Conservation (phyloP, 768 basidiomycete genomes). For the Mycena maculata region DNA sequence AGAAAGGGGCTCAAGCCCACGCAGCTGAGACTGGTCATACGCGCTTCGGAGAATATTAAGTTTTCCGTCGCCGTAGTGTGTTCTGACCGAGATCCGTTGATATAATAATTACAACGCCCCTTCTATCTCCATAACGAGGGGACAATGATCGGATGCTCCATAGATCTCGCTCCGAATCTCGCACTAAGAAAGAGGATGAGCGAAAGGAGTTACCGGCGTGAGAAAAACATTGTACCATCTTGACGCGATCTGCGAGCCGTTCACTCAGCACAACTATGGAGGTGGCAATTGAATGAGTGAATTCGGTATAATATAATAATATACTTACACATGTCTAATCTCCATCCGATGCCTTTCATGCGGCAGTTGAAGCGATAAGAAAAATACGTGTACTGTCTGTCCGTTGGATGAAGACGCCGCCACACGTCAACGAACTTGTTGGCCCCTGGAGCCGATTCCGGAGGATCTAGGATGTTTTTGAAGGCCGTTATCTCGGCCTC, state of each 20-base stretch:
- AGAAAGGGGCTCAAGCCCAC: conserved; percentile 92
- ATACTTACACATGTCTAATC: conserved; percentile 82
- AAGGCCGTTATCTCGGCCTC: conserved; percentile 84
- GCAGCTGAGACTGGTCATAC: conserved; percentile 89
- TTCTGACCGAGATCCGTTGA: not conserved
- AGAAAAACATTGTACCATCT: conserved; percentile 55
- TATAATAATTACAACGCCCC: conserved; percentile 45
- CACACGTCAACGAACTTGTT: conserved; percentile 82
- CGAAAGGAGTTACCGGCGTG: not conserved
- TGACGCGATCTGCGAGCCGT: conserved; percentile 69
- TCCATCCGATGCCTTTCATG: conserved; percentile 86
- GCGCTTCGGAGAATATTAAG: conserved; percentile 83
- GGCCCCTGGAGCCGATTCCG: conserved; percentile 49
- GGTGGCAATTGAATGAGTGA: not conserved
- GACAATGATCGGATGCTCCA: conserved; percentile 89
- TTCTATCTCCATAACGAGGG: conserved; percentile 81
- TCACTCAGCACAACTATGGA: conserved; percentile 82
- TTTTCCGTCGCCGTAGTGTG: not conserved
- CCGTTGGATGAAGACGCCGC: conserved; percentile 74
- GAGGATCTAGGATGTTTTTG: conserved; percentile 70
- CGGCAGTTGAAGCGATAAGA: conserved; percentile 87
- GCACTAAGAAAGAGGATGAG: conserved; percentile 59
- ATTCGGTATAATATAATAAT: not conserved
- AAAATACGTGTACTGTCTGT: conserved; percentile 87
- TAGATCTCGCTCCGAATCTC: conserved; percentile 89